Percentiles rank a stretch among this genome's conserved stretches.
These are phyloP conservation scores for Neofusicoccum cordaticola DNA, from an alignment of 2,329 filamentous ascomycete genomes.

Conservation along the genomic window DNA sequence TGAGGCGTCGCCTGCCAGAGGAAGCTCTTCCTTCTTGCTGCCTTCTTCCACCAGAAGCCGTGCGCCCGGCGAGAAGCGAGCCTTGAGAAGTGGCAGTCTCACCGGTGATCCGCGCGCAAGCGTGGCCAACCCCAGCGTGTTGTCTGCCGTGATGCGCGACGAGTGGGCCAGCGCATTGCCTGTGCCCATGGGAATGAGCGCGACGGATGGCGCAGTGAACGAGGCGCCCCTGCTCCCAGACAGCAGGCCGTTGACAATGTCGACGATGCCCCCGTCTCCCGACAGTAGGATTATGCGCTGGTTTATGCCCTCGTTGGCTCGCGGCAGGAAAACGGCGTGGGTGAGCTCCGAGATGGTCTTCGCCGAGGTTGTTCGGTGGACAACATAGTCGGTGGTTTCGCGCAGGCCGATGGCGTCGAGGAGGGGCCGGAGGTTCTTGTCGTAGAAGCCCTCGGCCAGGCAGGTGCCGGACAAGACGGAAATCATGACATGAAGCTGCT, in stretches of 20 bases:
- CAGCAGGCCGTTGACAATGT: conserved; percentile 70
- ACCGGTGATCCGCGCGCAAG: conserved; percentile 35
- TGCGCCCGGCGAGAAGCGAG: conserved; percentile 45
- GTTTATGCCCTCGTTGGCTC: conserved; percentile 45
- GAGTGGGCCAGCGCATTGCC: conserved; percentile 51
- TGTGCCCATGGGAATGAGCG: conserved; percentile 53
- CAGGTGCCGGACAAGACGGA: conserved; percentile 46
- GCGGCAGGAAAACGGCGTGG: conserved; percentile 44
- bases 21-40: conserved; percentile 39
- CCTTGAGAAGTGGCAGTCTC: conserved; percentile 43
- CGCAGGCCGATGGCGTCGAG: conserved; percentile 42
- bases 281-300: conserved; percentile 70
- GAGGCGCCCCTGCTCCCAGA: conserved; percentile 25
- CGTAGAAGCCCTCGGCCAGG: conserved; percentile 40
- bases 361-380: conserved; percentile 63
- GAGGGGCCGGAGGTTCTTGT: conserved; percentile 37
- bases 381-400: conserved; percentile 42
- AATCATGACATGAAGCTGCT: conserved; percentile 40
- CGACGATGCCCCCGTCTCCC: conserved; percentile 83
- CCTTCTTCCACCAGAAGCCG: conserved; percentile 43
- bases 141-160: conserved; percentile 34
- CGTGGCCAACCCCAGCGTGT: conserved; percentile 41
- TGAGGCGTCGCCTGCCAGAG: conserved; percentile 29
- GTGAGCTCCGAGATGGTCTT: conserved; percentile 66
- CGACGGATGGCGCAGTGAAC: conserved; percentile 36